Evolutionary conservation across 768 basidiomycete genomes (phyloP), one percentile per base, ranked within the genome.

Genomic region (Mycena epipterygia): DNA sequence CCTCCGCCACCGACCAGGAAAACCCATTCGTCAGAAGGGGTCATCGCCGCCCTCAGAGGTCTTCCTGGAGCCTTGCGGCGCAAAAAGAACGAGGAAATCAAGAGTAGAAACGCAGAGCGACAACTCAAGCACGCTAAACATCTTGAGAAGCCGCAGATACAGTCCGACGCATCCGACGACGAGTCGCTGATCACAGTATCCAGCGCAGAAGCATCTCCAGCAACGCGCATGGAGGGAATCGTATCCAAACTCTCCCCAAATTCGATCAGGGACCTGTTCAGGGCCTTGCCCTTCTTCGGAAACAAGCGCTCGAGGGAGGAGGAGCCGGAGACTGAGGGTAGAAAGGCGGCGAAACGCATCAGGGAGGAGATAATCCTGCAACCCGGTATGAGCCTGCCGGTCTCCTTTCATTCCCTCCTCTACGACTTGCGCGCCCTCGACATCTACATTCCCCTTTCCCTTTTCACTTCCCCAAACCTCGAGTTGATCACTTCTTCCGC

Each of bases 391-490:
- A 48, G 42, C 59, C 59, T 61, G 1, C 59, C 59, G 29, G 13
- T 61, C 5, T 27, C 27, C 21, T 61, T 61, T 30, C 42, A 61
- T 30, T 1, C 33, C 14, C 30, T 39, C 25, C 51, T 64, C 29
- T 7, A 12, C 14, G 64, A 66, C 5, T 46, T 66, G 6, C 7
- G 19, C 52, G 1, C 0, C 0, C 19, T 21, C 17, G 30, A n/a
- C 55, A 7, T 33, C 19, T 58, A 58, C 56, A 23, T 58, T 32
- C 55, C 55, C 33, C 44, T 66, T 7, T 57, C 64, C 42, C 52
- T 65, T 19, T 65, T 65, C 55, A 65, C 64, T 2, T 33, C 53
- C 5, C 13, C 4, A n/a, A 66, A 33, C 29, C 55, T 66, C 21
- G 30, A 46, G 23, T 0, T 48, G 21, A 57, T 66, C 30, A 58